These are phyloP conservation scores for Cytidiella melzeri DNA, from an alignment of 768 basidiomycete species.

Conservation along the genomic window DNA sequence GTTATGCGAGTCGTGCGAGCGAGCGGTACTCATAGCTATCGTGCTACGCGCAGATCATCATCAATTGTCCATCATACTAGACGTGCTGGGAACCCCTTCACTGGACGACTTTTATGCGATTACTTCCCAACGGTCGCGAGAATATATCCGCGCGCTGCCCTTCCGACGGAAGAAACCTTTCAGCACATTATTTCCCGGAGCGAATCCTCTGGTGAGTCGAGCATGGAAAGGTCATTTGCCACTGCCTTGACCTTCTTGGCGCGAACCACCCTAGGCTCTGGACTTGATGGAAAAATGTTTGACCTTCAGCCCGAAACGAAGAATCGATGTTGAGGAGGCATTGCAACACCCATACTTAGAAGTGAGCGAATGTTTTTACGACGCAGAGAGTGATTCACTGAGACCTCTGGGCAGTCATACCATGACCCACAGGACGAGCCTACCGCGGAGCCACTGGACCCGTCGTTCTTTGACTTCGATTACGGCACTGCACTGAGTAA, in stretches of 20 bases:
- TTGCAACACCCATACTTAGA: slow-evolving; percentile 86
- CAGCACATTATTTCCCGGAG: slow-evolving; percentile 61
- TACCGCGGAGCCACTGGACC: slow-evolving; percentile 64
- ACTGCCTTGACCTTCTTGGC: not conserved
- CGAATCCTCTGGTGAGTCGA: slow-evolving; percentile 50
- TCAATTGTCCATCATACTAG: slow-evolving; percentile 87
- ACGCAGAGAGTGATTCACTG: too few species aligned
- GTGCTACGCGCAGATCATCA: slow-evolving; percentile 60
- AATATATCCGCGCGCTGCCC: slow-evolving; percentile 84
- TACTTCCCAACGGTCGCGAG: slow-evolving; percentile 69
- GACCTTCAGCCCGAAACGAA: slow-evolving; percentile 80
- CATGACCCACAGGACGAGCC: slow-evolving; percentile 91
- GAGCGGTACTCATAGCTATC: not conserved
- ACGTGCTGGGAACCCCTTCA: slow-evolving; percentile 86
- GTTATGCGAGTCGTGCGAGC: slow-evolving; percentile 22
- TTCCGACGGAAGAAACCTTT: slow-evolving; percentile 80
- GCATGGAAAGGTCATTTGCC: too few species aligned
- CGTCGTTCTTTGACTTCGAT: slow-evolving; percentile 82
- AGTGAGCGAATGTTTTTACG: too few species aligned
- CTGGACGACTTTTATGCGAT: slow-evolving; percentile 96
- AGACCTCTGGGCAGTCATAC: slow-evolving; percentile 74
- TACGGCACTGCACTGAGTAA: slow-evolving; percentile 58
- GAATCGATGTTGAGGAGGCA: slow-evolving; percentile 85
- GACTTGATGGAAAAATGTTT: slow-evolving; percentile 77
- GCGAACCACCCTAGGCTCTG: slow-evolving; percentile 41